A percentile compares a stretch with the other conserved stretches of the same genome.
Evolutionary conservation across 2,329 filamentous ascomycete species (phyloP).

Genomic region (Fonsecaea monophora): DNA sequence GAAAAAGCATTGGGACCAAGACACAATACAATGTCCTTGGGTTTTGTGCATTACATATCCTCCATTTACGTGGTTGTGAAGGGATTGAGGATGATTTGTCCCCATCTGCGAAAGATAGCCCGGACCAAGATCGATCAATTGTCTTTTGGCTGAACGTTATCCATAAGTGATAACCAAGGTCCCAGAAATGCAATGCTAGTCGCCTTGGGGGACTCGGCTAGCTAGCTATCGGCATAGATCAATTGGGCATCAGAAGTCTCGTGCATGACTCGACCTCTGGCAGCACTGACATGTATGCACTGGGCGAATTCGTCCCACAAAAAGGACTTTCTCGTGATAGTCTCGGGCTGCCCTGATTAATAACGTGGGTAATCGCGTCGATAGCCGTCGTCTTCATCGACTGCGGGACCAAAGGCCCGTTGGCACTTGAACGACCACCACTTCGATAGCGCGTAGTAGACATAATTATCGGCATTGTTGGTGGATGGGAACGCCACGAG

Average conservation of each 20-base stretch:
- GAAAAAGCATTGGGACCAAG: too few relatives aligned
- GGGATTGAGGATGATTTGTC: neutral
- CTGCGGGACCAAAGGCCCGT: neutral
- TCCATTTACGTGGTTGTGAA: neutral
- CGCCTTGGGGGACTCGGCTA: too few relatives aligned
- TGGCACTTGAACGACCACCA: conserved; percentile 33
- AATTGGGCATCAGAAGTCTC: too few relatives aligned
- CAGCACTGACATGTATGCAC: too few relatives aligned
- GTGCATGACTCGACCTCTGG: too few relatives aligned
- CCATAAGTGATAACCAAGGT: too few relatives aligned
- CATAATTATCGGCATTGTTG: conserved; percentile 4
- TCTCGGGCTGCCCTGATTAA: neutral
- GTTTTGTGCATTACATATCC: neutral
- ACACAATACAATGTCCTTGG: neutral
- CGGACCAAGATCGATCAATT: neutral
- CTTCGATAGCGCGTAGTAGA: neutral
- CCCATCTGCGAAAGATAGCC: neutral
- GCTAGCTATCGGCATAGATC: too few relatives aligned
- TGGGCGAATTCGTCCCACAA: too few relatives aligned
- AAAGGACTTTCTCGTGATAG: neutral
- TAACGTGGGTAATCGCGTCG: neutral
- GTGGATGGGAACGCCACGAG: neutral
- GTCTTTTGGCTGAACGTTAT: too few relatives aligned
- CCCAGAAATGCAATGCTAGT: too few relatives aligned
- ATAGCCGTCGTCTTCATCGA: neutral